A percentile compares a stretch with the other conserved stretches of the same genome.
These are phyloP conservation scores for Rhytidhysteron rufulum DNA, from an alignment of 2,329 filamentous ascomycete species.

Conservation along the genomic window DNA sequence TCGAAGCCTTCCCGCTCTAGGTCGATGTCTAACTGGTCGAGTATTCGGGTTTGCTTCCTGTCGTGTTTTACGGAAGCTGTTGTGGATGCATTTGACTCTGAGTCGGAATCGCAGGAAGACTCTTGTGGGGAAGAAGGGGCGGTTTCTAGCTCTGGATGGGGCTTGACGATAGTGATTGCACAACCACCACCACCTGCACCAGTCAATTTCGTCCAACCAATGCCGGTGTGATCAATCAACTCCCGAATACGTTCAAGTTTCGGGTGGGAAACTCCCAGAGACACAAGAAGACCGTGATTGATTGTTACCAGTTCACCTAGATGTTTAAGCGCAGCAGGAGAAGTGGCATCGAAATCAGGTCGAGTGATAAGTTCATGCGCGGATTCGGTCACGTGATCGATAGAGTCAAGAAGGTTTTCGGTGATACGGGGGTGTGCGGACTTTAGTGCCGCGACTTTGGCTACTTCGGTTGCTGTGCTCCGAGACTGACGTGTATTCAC, in stretches of 20 bases:
- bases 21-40: slow-evolving; percentile 61
- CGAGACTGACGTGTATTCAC: slow-evolving; percentile 87
- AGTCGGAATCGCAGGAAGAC: slow-evolving; percentile 11
- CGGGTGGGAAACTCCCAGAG: slow-evolving; percentile 90
- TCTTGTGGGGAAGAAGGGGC: slow-evolving; percentile 27
- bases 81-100: slow-evolving; percentile 14
- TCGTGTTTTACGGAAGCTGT: slow-evolving; percentile 30
- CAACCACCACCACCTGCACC: slow-evolving; percentile 94
- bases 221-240: slow-evolving; percentile 73
- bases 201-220: slow-evolving; percentile 97
- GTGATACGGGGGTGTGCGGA: slow-evolving; percentile 71
- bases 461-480: slow-evolving; percentile 80
- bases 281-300: slow-evolving; percentile 89
- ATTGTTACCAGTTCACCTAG: slow-evolving; percentile 87
- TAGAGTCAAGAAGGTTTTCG: slow-evolving; percentile 76
- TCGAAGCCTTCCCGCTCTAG: slow-evolving; percentile 63
- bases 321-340: slow-evolving; percentile 62
- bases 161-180: slow-evolving; percentile 84
- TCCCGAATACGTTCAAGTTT: slow-evolving; percentile 88
- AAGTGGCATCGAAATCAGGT: slow-evolving; percentile 64
- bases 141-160: slow-evolving; percentile 48
- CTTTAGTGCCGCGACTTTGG: slow-evolving; percentile 74
- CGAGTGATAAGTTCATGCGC: slow-evolving; percentile 54
- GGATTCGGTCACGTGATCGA: slow-evolving; percentile 67
- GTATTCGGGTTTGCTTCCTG: slow-evolving; percentile 29